Conservation (phyloP, 129 eudicot genomes). For the Erigeron canadensis region DNA sequence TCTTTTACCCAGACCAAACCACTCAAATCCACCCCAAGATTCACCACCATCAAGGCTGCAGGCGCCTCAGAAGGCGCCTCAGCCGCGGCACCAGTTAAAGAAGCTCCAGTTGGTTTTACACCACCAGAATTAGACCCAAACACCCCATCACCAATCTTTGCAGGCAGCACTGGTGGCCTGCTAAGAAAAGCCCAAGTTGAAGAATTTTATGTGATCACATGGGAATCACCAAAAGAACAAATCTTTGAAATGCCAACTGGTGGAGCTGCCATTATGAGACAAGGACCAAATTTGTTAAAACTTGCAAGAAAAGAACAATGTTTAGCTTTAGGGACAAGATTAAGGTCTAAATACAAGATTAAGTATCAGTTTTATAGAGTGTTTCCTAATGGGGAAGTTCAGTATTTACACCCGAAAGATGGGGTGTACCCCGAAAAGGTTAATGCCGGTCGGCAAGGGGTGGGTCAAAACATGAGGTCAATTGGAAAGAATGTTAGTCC, state of each 20-base stretch:
- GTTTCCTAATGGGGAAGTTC: conserved; percentile 91
- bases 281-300: conserved; percentile 87
- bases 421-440: conserved; percentile 97
- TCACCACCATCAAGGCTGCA: conserved; percentile 42
- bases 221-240: conserved; percentile 94
- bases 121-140: conserved; percentile 89
- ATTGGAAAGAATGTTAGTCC: conserved; percentile 86
- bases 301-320: conserved; percentile 92
- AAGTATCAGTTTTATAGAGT: conserved; percentile 87
- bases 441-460: conserved; percentile 77
- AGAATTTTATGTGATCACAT: conserved; percentile 87
- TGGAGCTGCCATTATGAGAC: conserved; percentile 89
- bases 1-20: conserved; percentile 43
- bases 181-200: conserved; percentile 87
- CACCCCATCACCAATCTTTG: conserved; percentile 93
- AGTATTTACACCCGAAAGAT: conserved; percentile 91
- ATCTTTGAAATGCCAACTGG: conserved; percentile 98
- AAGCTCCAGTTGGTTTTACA: conserved; percentile 82
- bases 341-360: conserved; percentile 89
- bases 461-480: conserved; percentile 74
- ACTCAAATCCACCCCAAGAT: conserved; percentile 27
- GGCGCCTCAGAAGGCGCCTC: conserved; percentile 30
- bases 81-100: conserved; percentile 31
- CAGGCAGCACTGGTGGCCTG: conserved; percentile 94
- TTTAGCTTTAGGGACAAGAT: conserved; percentile 80